phyloP scores from a whole-genome alignment of 2,329 filamentous ascomycete species.

The Myriosclerotinia curreyana region DNA sequence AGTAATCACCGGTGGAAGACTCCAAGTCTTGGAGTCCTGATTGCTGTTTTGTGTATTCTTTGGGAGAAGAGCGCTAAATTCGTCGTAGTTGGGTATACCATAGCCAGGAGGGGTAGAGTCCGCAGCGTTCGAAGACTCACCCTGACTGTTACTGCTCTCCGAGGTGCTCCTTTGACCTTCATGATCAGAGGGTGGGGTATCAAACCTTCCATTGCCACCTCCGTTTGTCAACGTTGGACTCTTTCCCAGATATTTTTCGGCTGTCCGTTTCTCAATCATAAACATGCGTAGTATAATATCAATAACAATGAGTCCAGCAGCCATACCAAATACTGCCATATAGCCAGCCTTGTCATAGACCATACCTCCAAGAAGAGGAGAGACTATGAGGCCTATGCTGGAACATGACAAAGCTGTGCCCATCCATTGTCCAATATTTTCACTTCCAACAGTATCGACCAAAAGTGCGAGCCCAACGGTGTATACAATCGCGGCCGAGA shows the following conservation, averaged over 20 bases:
- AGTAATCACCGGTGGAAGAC: conserved; percentile 25
- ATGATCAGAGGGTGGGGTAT: not conserved
- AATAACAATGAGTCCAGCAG: conserved; percentile 51
- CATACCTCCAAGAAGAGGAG: conserved; percentile 42
- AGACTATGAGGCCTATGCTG: conserved; percentile 52
- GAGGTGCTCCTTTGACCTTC: not conserved
- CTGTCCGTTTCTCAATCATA: conserved; percentile 55
- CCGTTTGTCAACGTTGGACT: not conserved
- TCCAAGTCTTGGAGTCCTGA: not conserved
- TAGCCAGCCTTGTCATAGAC: conserved; percentile 48
- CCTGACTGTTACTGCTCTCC: not conserved
- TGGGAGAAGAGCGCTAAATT: conserved; percentile 6
- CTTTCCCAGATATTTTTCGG: conserved; percentile 46
- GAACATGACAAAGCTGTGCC: conserved; percentile 59
- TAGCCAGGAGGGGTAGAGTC: conserved; percentile 11
- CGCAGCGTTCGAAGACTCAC: not conserved
- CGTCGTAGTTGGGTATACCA: conserved; percentile 15
- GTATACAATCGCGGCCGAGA: conserved; percentile 67
- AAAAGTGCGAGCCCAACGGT: conserved; percentile 67
- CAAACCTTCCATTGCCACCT: not conserved
- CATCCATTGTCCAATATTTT: conserved; percentile 58
- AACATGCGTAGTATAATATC: conserved; percentile 53
- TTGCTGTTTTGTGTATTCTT: not conserved
- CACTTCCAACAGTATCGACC: conserved; percentile 63
- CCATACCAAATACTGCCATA: conserved; percentile 55